phyloP scores from a whole-genome alignment of 1,284 basidiomycete genomes.

The Ganoderma lucidum region DNA sequence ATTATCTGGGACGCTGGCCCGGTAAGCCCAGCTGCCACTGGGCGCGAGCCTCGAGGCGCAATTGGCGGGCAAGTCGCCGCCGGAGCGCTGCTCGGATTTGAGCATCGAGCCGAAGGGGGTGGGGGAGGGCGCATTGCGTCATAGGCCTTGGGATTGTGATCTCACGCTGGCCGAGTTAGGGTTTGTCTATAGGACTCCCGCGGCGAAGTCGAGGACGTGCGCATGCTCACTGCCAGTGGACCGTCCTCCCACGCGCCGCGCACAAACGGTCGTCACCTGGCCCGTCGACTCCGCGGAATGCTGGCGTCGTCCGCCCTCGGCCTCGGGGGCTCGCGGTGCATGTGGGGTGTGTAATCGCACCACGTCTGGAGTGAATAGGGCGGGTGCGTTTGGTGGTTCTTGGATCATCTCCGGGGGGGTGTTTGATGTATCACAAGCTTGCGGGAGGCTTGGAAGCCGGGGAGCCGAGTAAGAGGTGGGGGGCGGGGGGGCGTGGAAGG shows the following conservation, averaged over 20 bases:
- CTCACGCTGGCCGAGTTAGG: not conserved
- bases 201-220: not conserved
- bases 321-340: not conserved
- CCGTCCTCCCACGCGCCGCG: not conserved
- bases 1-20: too few species aligned
- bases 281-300: too few species aligned
- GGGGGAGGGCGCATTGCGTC: too few species aligned
- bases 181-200: not conserved
- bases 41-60: too few species aligned
- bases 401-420: constrained; percentile 3
- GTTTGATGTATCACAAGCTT: constrained; percentile 2
- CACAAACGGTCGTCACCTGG: not conserved
- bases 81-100: too few species aligned
- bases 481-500: too few species aligned
- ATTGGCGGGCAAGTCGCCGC: too few species aligned
- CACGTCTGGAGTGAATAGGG: not conserved
- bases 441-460: not conserved
- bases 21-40: not conserved
- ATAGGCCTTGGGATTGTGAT: too few species aligned
- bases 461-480: constrained; percentile 7
- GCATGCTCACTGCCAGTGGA: too few species aligned
- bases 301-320: too few species aligned
- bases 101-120: too few species aligned
- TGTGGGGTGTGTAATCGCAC: too few species aligned
- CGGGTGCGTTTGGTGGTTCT: not conserved